These are phyloP conservation scores for Magnaporthiopsis rhizophila DNA, from an alignment of 2,329 filamentous ascomycete genomes.

Conservation along the genomic window DNA sequence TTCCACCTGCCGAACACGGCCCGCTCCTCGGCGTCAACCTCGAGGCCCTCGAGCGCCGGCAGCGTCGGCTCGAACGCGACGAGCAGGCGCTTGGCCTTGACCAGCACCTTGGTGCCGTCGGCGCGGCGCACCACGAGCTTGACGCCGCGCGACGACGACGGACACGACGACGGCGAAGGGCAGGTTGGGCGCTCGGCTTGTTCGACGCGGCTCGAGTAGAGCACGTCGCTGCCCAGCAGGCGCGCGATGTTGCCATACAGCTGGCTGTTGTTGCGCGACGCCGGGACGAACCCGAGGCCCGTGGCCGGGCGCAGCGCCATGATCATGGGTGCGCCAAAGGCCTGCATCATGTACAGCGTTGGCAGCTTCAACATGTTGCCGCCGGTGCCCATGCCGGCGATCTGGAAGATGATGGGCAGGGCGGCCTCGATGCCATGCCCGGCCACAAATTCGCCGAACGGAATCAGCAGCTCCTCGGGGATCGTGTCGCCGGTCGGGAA, in stretches of 20 bases:
- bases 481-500: slow-evolving; percentile 35
- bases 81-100: slow-evolving; percentile 26
- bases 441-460: slow-evolving; percentile 37
- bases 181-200: slow-evolving; percentile 11
- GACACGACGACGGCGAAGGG: no score
- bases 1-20: slow-evolving; percentile 23
- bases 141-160: slow-evolving; percentile 14
- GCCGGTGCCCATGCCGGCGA: slow-evolving; percentile 33
- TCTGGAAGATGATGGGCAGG: slow-evolving; percentile 30
- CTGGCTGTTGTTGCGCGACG: slow-evolving; percentile 28
- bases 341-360: slow-evolving; percentile 38
- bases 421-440: slow-evolving; percentile 37
- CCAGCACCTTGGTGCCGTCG: slow-evolving; percentile 16
- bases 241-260: slow-evolving; percentile 29
- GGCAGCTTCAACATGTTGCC: slow-evolving; percentile 32
- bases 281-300: slow-evolving; percentile 23
- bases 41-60: slow-evolving; percentile 22
- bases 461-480: slow-evolving; percentile 36
- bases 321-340: slow-evolving; percentile 27
- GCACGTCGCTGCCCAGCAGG: slow-evolving; percentile 26
- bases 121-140: slow-evolving; percentile 21
- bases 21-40: slow-evolving; percentile 23
- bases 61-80: slow-evolving; percentile 27
- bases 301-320: slow-evolving; percentile 21
- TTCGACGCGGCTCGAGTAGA: slow-evolving; percentile 27